Evolutionary conservation across 441 rosid species (phyloP).

Genomic region (Biscutella laevigata): DNA sequence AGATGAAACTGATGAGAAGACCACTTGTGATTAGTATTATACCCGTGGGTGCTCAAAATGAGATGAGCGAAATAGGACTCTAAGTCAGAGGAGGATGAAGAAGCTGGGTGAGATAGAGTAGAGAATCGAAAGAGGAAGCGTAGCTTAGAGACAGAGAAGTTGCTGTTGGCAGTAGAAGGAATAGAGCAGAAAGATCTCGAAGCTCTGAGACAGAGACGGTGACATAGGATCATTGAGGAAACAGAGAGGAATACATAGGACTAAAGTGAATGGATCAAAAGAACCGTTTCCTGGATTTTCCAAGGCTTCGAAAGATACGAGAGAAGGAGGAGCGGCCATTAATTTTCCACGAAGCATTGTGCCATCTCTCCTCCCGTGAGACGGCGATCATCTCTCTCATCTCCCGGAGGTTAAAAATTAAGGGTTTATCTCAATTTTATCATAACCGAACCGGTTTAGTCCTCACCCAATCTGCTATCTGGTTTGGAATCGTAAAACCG

Average conservation of each 20-base stretch:
- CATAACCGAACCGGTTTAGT: conserved; percentile 8
- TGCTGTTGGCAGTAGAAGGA: conserved; percentile 12
- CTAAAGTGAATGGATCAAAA: conserved; percentile 13
- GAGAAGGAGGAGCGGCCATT: conserved; percentile 33
- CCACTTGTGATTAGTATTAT: conserved; percentile 33
- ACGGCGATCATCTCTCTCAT: conserved; percentile 28
- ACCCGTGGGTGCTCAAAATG: conserved; percentile 33
- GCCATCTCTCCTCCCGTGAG: conserved; percentile 27
- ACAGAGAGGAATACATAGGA: conserved; percentile 28
- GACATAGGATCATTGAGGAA: conserved; percentile 46
- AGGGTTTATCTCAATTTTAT: conserved; percentile 23
- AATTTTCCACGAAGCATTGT: conserved; percentile 27
- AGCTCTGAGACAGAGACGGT: conserved; percentile 37
- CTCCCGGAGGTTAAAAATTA: conserved; percentile 24
- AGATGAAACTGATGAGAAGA: conserved; percentile 35
- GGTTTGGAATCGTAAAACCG: background rate
- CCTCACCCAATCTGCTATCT: background rate
- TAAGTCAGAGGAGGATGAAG: background rate
- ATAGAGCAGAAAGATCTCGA: conserved; percentile 37
- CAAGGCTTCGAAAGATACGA: background rate
- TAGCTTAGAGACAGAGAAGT: conserved; percentile 1
- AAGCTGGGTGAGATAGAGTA: conserved; percentile 15
- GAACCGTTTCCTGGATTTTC: background rate
- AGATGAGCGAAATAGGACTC: conserved; percentile 38
- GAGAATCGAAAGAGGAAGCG: conserved; percentile 25